These are phyloP conservation scores for Lactarius vividus DNA, from an alignment of 768 basidiomycete species.

Conservation along the genomic window DNA sequence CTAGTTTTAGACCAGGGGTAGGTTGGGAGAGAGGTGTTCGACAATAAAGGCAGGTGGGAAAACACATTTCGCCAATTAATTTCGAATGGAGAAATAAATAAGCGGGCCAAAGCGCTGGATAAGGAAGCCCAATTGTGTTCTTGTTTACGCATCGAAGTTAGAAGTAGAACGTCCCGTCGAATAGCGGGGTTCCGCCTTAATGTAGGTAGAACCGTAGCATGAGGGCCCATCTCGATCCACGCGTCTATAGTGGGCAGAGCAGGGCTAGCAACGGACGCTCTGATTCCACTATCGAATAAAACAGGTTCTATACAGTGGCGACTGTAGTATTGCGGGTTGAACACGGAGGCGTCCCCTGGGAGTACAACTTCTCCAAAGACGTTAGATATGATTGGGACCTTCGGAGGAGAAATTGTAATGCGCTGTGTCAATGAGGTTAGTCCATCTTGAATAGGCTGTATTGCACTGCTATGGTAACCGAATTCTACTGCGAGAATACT, in stretches of 20 bases:
- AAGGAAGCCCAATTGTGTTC: slow-evolving; percentile 47
- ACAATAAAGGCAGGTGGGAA: slow-evolving; percentile 39
- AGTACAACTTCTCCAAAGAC: slow-evolving; percentile 52
- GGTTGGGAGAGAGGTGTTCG: slow-evolving; percentile 52
- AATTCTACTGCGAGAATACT: slow-evolving; percentile 52
- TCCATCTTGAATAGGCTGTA: slow-evolving; percentile 55
- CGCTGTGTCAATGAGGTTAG: slow-evolving; percentile 41
- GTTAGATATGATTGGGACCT: slow-evolving; percentile 61
- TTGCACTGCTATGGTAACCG: slow-evolving; percentile 65
- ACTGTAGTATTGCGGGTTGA: slow-evolving; percentile 52
- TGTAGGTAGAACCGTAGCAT: slow-evolving; percentile 56
- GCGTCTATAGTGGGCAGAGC: slow-evolving; percentile 37
- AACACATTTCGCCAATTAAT: slow-evolving; percentile 60
- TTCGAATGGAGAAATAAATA: slow-evolving; percentile 44
- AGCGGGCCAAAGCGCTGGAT: slow-evolving; percentile 42
- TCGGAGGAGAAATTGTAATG: slow-evolving; percentile 45
- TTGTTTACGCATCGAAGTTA: slow-evolving; percentile 51
- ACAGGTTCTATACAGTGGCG: slow-evolving; percentile 60
- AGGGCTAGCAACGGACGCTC: slow-evolving; percentile 36
- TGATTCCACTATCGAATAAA: slow-evolving; percentile 50
- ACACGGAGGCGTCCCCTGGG: slow-evolving; percentile 49
- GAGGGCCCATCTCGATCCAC: slow-evolving; percentile 71
- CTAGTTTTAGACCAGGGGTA: slow-evolving; percentile 58
- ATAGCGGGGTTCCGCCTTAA: slow-evolving; percentile 43
- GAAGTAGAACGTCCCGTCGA: slow-evolving; percentile 36